Base-by-base conservation (phyloP, 441 rosid species). In the Populus hybrid region DNA sequence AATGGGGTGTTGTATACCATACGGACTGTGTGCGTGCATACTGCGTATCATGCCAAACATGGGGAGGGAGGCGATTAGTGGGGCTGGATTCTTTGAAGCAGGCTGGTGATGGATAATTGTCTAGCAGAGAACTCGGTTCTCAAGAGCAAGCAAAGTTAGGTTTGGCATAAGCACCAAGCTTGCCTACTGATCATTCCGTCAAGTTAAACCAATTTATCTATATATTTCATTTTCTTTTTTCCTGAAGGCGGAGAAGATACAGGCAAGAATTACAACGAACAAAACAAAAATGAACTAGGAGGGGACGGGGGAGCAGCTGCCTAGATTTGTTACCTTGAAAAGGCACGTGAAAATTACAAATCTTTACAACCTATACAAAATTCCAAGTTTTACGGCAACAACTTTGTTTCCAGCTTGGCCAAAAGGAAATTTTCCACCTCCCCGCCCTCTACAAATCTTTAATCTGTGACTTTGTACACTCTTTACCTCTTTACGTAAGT, bases 401-500 rank as follows among this genome's bases (percentile, higher is more conserved):
- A 77, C 77, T 64, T 76, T 69, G 32, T 78, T 42, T 69, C 68
- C 61, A 4, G 34, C 4, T 70, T 69, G 59, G 32, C 63, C 77
- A 16, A 65, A 70, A 77, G 59, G 68, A 82, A 77, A 84, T 30
- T 28, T 63, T 76, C 77, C 42, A 72, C 69, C 70, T 73, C 64
- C 81, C 85, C 73, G 80, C 81, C 67, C 70, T 32, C 38, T 11
- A 20, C 65, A 61, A 72, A 20, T 76, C 81, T 76, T 67, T 73
- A 70, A 66, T 72, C 79, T 64, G 71, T 61, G 74, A 71, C 78
- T 83, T 67, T 81, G 46, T 78, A 74, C 69, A 77, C 26, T 34
- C 35, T 73, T 40, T 85, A 93, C 88, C 87, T 94, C 91, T 89
- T 96, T 71, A 87, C 69, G 86, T 92, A 92, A 69, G 93, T 89